Base-by-base conservation (phyloP, 495 filamentous ascomycete species). In the Aspergillus saccharolyticus region DNA sequence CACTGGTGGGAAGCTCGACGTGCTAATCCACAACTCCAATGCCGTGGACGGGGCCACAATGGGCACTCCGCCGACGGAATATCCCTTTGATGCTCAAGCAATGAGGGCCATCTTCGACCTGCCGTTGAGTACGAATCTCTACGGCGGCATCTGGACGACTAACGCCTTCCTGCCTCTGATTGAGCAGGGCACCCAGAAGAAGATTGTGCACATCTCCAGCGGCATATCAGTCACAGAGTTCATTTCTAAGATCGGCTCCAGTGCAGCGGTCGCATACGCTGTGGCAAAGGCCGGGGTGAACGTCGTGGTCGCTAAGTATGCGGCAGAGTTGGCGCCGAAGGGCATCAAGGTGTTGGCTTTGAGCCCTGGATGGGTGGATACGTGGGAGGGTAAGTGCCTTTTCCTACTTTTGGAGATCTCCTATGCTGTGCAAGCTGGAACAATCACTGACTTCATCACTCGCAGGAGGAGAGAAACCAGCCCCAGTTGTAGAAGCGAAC, bases 11-110 rank as follows among this genome's bases (percentile, higher is more conserved):
- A 65, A 53, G 5, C 66, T 80, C 20, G 78, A 80, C 59, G 68
- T 74, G 50, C 62, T 81, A 19, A 75, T 80, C 25, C 72, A 75
- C 54, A 81, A 81, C 57, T 74, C 66, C 57, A 69, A 74, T 57
- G 60, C 68, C 48, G 53, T 53, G 21, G 69, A 72, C 48, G 54
- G 66, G 17, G 53, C 61, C 44, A 52, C 52, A 18, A 57, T 59
- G 45, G 22, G 43, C 42, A 48, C 30, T 16, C 62, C 15, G 46
- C 63, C 66, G 19, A 56, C 53, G 15, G 60, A 68, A 44, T 9
- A 62, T 20, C 63, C 63, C 30, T 58, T 62, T 53, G 66, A 68
- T 59, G 43, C 61, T 46, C 20, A 63, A 46, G 58, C 53, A 3
- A 25, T 56, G 43, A 52, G 46, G 16, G 44, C 15, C 4, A 58